Conservation (phyloP, 1,139 yeast species). For the Yamadazyma epiphylla region DNA sequence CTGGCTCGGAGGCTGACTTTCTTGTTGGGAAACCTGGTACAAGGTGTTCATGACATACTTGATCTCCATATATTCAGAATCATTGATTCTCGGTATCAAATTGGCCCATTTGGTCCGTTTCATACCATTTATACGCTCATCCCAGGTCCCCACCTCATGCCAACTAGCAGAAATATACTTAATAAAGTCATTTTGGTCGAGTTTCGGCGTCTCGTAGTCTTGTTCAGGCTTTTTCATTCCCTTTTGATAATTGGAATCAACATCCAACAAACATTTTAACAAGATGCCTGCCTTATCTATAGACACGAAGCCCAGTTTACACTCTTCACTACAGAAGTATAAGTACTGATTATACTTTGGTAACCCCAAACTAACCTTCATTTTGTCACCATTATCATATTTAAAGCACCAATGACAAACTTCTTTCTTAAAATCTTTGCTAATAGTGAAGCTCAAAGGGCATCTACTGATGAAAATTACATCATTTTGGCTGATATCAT, state of each 20-base stretch:
- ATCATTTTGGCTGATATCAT: conserved; percentile 37
- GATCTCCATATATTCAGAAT: conserved; percentile 35
- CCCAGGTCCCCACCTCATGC: conserved; percentile 36
- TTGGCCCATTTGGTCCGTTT: conserved; percentile 26
- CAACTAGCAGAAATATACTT: conserved; percentile 21
- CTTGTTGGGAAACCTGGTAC: conserved; percentile 17
- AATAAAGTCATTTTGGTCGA: conserved; percentile 11
- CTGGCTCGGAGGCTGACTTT: conserved; percentile 1
- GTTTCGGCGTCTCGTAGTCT: conserved; percentile 13
- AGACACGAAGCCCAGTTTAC: conserved; percentile 32
- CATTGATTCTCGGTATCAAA: conserved; percentile 31
- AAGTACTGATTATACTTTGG: conserved; percentile 11
- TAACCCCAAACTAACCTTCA: conserved; percentile 32
- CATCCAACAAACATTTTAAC: conserved; percentile 19
- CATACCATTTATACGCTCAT: conserved; percentile 17
- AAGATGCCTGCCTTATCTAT: conserved; percentile 20
- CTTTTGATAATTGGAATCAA: conserved; percentile 23
- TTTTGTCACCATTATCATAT: conserved; percentile 46
- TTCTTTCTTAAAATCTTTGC: conserved; percentile 59
- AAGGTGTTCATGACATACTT: conserved; percentile 33
- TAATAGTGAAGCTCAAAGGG: conserved; percentile 48
- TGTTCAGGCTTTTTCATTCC: conserved; percentile 22
- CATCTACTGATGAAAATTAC: conserved; percentile 33
- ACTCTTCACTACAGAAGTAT: conserved; percentile 54
- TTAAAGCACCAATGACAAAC: conserved; percentile 56